Evolutionary conservation across 257 asterid species (phyloP).

Genomic region (Solanum sejunctum): DNA sequence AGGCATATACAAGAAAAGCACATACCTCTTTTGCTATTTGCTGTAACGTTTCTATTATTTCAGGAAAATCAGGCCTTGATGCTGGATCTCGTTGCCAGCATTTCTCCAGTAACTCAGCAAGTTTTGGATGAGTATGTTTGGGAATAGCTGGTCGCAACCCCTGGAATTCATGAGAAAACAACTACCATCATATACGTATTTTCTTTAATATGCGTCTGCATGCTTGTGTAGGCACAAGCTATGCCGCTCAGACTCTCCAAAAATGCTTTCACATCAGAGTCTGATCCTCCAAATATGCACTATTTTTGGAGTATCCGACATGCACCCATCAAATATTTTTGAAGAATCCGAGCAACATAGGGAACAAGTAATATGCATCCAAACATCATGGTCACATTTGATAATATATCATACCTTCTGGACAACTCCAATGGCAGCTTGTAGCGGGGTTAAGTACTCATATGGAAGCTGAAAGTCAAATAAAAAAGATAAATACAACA

Average conservation of each 20-base stretch:
- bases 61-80: conserved; percentile 80
- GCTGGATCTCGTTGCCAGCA: conserved; percentile 95
- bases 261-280: no score
- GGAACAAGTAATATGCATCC: neutral
- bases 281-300: no score
- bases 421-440: conserved; percentile 99
- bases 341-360: no score
- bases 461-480: conserved; percentile 66
- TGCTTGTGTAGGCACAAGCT: neutral
- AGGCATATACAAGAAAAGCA: neutral
- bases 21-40: conserved; percentile 70
- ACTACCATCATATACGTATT: neutral
- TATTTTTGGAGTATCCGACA: no score
- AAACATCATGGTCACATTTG: neutral
- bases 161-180: conserved; percentile 16
- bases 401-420: conserved; percentile 46
- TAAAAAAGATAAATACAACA: neutral
- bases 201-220: neutral
- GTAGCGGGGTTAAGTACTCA: conserved; percentile 90
- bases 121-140: conserved; percentile 57
- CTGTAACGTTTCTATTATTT: conserved; percentile 49
- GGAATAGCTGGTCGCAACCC: conserved; percentile 87
- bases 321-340: no score
- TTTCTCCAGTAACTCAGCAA: conserved; percentile 78
- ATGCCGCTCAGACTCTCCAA: no score